Evolutionary conservation across 108 stramenopile genomes (phyloP).

Genomic region (Poteriospumella lacustris): DNA sequence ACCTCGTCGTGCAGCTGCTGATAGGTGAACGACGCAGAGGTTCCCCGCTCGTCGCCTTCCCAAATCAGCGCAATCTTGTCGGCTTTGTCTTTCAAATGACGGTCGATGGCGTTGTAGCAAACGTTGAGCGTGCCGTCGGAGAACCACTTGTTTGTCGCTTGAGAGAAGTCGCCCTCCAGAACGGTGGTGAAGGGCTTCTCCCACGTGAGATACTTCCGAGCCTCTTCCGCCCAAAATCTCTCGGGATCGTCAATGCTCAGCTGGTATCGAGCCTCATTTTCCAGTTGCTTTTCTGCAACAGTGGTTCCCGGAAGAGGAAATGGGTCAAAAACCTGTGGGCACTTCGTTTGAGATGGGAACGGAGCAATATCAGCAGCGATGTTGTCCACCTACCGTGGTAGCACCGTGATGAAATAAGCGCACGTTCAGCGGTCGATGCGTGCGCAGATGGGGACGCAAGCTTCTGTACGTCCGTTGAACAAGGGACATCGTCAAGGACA

Average conservation of each 20-base stretch:
- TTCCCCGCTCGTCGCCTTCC: constrained; percentile 27
- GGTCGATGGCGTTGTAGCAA: constrained; percentile 76
- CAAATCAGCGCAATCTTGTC: constrained; percentile 15
- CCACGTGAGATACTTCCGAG: constrained; percentile 17
- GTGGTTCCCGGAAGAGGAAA: background rate
- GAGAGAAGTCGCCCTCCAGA: background rate
- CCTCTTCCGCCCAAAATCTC: constrained; percentile 19
- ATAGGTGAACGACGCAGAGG: background rate
- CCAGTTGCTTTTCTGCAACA: background rate
- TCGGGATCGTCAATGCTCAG: constrained; percentile 15
- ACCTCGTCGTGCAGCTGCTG: constrained; percentile 23
- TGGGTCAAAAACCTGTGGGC: background rate
- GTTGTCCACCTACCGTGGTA: too few relatives aligned
- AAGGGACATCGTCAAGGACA: too few relatives aligned
- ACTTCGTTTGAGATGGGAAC: background rate
- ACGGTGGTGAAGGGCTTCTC: constrained; percentile 13
- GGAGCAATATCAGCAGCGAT: too few relatives aligned
- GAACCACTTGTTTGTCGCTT: background rate
- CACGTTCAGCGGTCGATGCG: too few relatives aligned
- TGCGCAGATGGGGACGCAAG: too few relatives aligned
- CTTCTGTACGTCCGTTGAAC: too few relatives aligned
- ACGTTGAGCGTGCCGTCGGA: constrained; percentile 50
- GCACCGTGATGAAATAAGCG: too few relatives aligned
- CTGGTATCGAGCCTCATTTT: constrained; percentile 12
- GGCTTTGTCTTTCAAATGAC: constrained; percentile 57